A percentile compares a stretch with the other conserved stretches of the same genome.
These are phyloP conservation scores for Tetramitus jugosus DNA, from an alignment of 208 protist genomes.

Conservation along the genomic window DNA sequence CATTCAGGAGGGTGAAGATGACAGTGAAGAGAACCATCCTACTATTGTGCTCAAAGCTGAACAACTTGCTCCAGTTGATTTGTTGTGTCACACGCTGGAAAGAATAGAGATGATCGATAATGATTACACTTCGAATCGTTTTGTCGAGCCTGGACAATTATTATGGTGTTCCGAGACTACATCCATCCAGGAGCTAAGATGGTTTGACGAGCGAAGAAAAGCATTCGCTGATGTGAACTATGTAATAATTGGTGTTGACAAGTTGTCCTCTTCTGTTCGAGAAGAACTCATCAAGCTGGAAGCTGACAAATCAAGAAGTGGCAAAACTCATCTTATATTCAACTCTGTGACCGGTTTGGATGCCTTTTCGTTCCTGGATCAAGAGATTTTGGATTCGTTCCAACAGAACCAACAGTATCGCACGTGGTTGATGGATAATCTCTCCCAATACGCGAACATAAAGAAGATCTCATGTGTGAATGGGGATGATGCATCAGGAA, in stretches of 20 bases:
- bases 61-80: neutral
- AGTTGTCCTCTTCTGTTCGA: neutral
- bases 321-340: neutral
- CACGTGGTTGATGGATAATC: neutral
- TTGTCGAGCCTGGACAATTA: neutral
- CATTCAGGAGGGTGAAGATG: neutral
- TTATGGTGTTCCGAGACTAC: neutral
- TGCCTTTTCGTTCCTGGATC: neutral
- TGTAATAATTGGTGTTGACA: neutral
- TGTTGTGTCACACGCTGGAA: neutral
- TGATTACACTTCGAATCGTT: neutral
- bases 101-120: too few relatives aligned
- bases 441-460: neutral
- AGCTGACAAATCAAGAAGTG: neutral
- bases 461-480: neutral
- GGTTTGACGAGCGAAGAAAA: neutral
- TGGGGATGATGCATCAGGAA: neutral
- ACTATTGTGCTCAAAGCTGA: neutral
- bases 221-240: neutral
- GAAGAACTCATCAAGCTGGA: constrained; percentile 3
- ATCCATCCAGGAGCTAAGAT: neutral
- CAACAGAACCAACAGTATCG: neutral
- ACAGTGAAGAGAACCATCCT: too few relatives aligned
- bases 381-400: neutral
- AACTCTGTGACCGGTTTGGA: neutral